Conservation (phyloP, 306 rosid species). For the Cucurbita moschata region DNA sequence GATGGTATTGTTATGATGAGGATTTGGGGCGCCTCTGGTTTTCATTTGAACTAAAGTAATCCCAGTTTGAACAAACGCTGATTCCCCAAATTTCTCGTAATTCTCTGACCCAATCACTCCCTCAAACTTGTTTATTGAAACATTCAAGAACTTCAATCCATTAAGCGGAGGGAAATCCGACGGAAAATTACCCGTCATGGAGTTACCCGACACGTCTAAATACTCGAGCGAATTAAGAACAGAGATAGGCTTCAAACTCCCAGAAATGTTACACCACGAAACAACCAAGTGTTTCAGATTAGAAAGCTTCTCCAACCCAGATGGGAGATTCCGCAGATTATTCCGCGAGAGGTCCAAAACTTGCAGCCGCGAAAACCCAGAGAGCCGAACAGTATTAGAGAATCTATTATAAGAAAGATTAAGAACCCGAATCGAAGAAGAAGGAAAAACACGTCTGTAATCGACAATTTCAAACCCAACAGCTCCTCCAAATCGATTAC, state of each 20-base stretch:
- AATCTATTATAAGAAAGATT: constrained; percentile 68
- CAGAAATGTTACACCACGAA: constrained; percentile 50
- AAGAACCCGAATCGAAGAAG: constrained; percentile 40
- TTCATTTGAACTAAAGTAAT: not conserved
- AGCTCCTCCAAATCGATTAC: constrained; percentile 60
- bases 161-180: constrained; percentile 53
- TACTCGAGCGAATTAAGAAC: constrained; percentile 26
- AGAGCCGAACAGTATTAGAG: constrained; percentile 42
- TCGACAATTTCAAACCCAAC: constrained; percentile 20
- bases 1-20: not conserved
- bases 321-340: constrained; percentile 31
- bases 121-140: constrained; percentile 52
- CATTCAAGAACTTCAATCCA: constrained; percentile 37
- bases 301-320: constrained; percentile 38
- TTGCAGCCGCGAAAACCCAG: constrained; percentile 34
- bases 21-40: constrained; percentile 8
- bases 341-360: constrained; percentile 55
- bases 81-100: constrained; percentile 34
- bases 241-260: constrained; percentile 43
- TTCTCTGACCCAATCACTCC: constrained; percentile 1
- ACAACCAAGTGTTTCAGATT: constrained; percentile 34
- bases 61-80: constrained; percentile 52
- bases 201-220: constrained; percentile 58
- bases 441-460: not conserved
- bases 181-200: constrained; percentile 63